Base-by-base conservation (phyloP, 352 stramenopile species). In the Phytopythium cucurbitacearum region DNA sequence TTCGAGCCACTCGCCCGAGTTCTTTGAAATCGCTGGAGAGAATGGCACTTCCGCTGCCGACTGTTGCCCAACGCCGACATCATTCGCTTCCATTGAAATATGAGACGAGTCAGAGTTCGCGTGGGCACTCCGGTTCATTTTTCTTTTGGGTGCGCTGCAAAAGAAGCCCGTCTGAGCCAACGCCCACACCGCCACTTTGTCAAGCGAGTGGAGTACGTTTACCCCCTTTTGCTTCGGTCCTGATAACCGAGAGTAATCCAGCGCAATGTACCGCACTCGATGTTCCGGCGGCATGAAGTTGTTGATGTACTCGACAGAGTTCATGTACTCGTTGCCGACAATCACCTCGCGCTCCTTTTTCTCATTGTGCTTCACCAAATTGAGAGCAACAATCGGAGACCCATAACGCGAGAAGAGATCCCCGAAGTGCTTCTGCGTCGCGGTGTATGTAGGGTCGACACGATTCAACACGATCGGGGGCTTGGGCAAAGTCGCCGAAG, bases 231-330 rank as follows among this genome's bases (percentile, higher is more conserved):
- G 90, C 59, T 98, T 99, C 3, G 65, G 68, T 0, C 68, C 65
- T 40, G 76, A 95, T 7, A 98, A 64, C 8, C 95, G 74, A 40
- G 86, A 97, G 64, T 98, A 99, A 71, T 99, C 96, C 38, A 99
- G 69, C 1, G 95, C 96, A 53, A 98, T 96, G 67, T 99, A 99
- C 13, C 92, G 86, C 61, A 99, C 97, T 47, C 97, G 95, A 64
- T 98, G 91, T 34, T 91, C 64, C n/a, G 66, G 65, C 35, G 82
- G 84, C 63, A 93, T 89, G 51, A 93, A 95, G 62, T 85, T 91
- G 71, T 99, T 99, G n/a, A 99, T 83, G 57, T 99, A 98, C 71
- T 98, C 93, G 56, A 99, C 94, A 1, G 96, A 95, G 59, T 98
- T 95, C 59, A 97, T 88, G 62, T 98, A 99, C 67, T 99, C 95